Evolutionary conservation across 2,329 filamentous ascomycete genomes (phyloP).

Genomic region (Stromatinia cepivora): DNA sequence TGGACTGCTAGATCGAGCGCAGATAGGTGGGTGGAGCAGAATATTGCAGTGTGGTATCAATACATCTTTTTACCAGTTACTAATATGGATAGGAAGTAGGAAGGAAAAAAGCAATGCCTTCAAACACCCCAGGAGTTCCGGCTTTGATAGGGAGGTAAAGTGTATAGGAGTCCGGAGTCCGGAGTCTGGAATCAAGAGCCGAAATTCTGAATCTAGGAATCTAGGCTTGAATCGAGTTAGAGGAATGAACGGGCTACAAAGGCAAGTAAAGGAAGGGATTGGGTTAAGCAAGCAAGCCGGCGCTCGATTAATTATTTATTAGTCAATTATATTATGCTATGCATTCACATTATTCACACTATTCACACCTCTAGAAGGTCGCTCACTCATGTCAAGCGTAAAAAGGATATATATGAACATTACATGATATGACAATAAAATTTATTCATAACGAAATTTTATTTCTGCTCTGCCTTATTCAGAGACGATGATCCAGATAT

Average conservation of each 20-base stretch:
- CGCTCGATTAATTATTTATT: neutral
- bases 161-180: neutral
- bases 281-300: neutral
- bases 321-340: neutral
- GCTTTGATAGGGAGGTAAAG: neutral
- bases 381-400: neutral
- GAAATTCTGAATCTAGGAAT: neutral
- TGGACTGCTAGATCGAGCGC: no score
- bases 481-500: no score
- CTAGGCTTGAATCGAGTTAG: neutral
- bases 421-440: neutral
- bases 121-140: neutral
- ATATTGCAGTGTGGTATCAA: no score
- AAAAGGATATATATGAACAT: neutral
- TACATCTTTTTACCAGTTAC: neutral
- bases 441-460: neutral
- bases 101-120: neutral
- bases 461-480: neutral
- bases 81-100: neutral
- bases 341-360: neutral
- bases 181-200: neutral
- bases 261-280: neutral
- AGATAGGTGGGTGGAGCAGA: no score
- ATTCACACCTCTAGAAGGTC: no score
- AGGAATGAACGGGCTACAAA: neutral